These are phyloP conservation scores for Tetracladium marchalianum DNA, from an alignment of 495 filamentous ascomycete genomes.

Conservation along the genomic window DNA sequence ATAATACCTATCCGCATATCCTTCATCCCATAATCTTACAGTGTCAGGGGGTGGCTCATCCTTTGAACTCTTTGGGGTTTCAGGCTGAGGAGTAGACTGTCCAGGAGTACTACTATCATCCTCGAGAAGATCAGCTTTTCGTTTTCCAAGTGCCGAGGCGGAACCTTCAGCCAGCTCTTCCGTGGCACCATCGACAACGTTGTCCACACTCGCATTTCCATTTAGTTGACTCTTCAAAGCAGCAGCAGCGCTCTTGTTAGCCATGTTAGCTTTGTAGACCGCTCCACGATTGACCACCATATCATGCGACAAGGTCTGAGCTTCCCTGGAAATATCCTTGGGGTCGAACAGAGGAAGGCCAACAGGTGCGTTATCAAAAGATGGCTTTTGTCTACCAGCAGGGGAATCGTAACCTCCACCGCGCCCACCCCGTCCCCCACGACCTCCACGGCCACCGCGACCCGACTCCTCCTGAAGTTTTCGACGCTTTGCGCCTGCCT, in stretches of 20 bases:
- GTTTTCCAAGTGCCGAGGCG: constrained; percentile 37
- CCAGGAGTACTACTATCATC: constrained; percentile 48
- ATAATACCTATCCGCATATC: constrained; percentile 93
- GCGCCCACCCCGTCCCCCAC: constrained; percentile 27
- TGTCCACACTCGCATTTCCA: constrained; percentile 26
- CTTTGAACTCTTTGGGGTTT: constrained; percentile 33
- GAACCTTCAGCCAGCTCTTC: constrained; percentile 16
- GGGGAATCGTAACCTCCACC: constrained; percentile 16
- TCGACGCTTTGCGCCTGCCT: constrained; percentile 66
- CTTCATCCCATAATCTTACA: constrained; percentile 88
- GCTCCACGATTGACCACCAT: constrained; percentile 74
- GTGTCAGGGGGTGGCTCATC: constrained; percentile 65
- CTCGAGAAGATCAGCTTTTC: constrained; percentile 50
- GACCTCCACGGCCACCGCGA: constrained; percentile 36
- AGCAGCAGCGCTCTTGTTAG: constrained; percentile 92
- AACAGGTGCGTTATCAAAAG: constrained; percentile 7
- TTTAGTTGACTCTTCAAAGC: constrained; percentile 70
- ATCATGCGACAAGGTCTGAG: constrained; percentile 61
- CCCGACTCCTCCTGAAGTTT: constrained; percentile 56
- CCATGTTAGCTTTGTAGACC: constrained; percentile 67
- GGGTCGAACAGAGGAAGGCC: constrained; percentile 28
- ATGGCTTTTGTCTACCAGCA: constrained; percentile 14
- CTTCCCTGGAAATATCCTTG: constrained; percentile 50
- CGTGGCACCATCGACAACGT: constrained; percentile 5
- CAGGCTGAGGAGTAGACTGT: constrained; percentile 38